Evolutionary conservation across 75 land plant species (phyloP), one percentile per base, ranked within the genome.

Genomic region (Sequoia sempervirens): DNA sequence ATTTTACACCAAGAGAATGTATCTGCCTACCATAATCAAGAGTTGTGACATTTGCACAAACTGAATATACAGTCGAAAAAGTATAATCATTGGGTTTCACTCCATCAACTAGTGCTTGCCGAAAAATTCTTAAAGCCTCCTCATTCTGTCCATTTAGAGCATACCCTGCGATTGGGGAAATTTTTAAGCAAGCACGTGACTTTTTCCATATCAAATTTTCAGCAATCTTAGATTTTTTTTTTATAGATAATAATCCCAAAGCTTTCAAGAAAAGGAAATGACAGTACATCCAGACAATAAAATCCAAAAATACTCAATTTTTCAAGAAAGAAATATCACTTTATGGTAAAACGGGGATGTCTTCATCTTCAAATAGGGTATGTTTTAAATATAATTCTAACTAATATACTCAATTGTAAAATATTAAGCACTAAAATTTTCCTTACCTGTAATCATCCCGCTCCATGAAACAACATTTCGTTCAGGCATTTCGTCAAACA

Each of bases 401-500:
- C 20, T 6, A 61, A 61, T 26, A 26, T 61, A 61, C 7, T 61
- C 66, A 50, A 13, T 50, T 61, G n/a, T 23, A 61, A 61, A 58
- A 4, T 23, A 23, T 61, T 6, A 23, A 5, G 8, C 28, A 61
- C 66, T 61, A 61, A 23, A 23, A 4, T 5, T 61, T 61, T 26
- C n/a, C 66, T 28, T 61, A 26, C 95, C 93, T 6, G 91, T 86
- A 66, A 89, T 84, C 91, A 93, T 82, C 17, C 90, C 88, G 72
- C 90, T 91, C 93, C 93, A 93, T 5, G 93, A 87, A 56, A 93
- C 91, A 32, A 79, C 89, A 83, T 80, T 87, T 56, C 64, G 87
- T 54, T 88, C 90, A 12, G 83, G 78, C 89, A 93, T 88, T 47
- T 26, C 40, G 17, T 90, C 88, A 64, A 93, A 91, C 53, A 91